Conservation (phyloP, 2,329 filamentous ascomycete genomes). For the Fusarium sp. region DNA sequence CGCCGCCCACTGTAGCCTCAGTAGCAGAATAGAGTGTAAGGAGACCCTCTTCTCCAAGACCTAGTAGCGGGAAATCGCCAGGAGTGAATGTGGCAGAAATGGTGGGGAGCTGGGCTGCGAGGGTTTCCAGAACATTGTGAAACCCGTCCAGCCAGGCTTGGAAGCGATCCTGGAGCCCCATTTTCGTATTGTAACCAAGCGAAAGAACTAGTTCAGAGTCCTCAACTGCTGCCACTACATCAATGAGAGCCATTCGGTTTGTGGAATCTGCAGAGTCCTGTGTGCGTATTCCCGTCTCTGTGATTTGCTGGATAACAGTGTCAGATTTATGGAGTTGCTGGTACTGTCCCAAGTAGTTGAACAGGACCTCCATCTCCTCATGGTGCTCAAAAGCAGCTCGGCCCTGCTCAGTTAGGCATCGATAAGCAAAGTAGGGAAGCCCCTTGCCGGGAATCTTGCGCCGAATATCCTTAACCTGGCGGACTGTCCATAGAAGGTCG, state of each 20-base stretch:
- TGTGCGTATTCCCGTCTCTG: background rate
- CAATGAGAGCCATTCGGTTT: background rate
- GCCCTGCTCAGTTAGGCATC: background rate
- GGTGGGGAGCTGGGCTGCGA: background rate
- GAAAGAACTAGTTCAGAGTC: background rate
- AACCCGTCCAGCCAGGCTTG: background rate
- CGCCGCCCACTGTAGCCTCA: background rate
- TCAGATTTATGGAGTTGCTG: background rate
- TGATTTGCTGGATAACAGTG: background rate
- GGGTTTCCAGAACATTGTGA: background rate
- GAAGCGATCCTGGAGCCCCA: background rate
- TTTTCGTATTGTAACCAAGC: background rate
- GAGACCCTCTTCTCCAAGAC: background rate
- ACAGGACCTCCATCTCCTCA: background rate
- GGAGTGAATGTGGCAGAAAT: background rate
- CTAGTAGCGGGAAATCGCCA: background rate
- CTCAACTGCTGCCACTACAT: background rate
- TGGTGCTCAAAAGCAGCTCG: background rate
- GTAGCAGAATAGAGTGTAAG: background rate
- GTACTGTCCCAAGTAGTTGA: background rate
- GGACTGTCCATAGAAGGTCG: background rate
- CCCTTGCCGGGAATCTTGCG: background rate
- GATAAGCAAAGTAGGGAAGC: background rate
- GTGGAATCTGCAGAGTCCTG: background rate
- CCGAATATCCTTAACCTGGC: background rate